A percentile compares a stretch with the other conserved stretches of the same genome.
phyloP scores from a whole-genome alignment of 2,329 filamentous ascomycete species.

The Ceratocystis eucalypticola region DNA sequence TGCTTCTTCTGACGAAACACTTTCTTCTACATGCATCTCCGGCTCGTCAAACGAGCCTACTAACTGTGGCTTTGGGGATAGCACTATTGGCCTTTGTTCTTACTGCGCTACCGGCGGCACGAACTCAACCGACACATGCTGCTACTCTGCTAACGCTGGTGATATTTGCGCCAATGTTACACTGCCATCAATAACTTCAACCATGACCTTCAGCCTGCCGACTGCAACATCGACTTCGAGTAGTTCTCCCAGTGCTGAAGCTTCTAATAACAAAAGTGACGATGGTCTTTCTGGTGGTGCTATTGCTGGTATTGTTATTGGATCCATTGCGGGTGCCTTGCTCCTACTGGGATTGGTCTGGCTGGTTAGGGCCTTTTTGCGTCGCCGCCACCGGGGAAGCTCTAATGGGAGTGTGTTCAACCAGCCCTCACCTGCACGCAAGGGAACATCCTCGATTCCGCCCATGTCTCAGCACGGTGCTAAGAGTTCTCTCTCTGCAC shows the following conservation, averaged over 20 bases:
- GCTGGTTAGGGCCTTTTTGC: conserved; percentile 43
- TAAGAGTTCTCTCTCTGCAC: conserved; percentile 18
- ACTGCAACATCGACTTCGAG: conserved; percentile 34
- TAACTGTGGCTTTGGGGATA: conserved; percentile 73
- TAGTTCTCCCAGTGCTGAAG: conserved; percentile 27
- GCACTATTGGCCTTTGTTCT: conserved; percentile 63
- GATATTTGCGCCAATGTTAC: conserved; percentile 60
- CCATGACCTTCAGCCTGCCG: conserved; percentile 44
- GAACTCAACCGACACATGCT: conserved; percentile 93
- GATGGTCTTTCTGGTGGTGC: conserved; percentile 57
- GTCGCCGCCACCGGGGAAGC: conserved; percentile 46
- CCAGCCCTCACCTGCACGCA: conserved; percentile 64
- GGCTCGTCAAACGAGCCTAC: conserved; percentile 67
- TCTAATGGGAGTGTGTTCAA: conserved; percentile 65
- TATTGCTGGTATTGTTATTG: conserved; percentile 83
- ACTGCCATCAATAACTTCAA: conserved; percentile 61
- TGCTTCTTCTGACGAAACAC: conserved; percentile 63
- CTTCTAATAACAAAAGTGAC: conserved; percentile 22
- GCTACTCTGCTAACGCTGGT: conserved; percentile 66
- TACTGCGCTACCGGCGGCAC: conserved; percentile 73
- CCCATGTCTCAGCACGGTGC: conserved; percentile 23
- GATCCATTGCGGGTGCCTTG: conserved; percentile 56
- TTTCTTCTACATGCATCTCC: conserved; percentile 60
- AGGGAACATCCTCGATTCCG: conserved; percentile 33
- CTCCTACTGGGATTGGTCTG: conserved; percentile 58